Evolutionary conservation across 257 asterid genomes (phyloP), one percentile per base, ranked within the genome.

Genomic region (Nicotiana obtusifolia): DNA sequence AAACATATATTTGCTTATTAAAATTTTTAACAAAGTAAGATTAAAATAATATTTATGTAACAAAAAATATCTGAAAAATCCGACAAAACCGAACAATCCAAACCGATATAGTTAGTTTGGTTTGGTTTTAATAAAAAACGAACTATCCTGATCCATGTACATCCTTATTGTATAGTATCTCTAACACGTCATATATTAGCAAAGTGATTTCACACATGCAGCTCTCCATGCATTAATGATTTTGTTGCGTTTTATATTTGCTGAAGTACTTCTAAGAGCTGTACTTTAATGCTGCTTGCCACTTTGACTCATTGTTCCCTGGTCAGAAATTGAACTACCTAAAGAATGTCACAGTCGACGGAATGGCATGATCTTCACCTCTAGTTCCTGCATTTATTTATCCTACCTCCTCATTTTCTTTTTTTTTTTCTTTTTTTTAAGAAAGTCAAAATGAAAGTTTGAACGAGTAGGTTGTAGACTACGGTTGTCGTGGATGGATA

Each of bases 291-390:
- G 80, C 44, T 24, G 64, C 31, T 49, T 75, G 7, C 61, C 61
- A 47, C 37, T 44, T 47, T 47, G 26, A 14, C 60, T 44, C 59
- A 44, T 44, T 71, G 59, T 44, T 75, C 16, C 44, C 15, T 49
- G 53, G 64, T 75, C 64, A 75, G 52, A 75, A 75, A 49, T 52
- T 75, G 62, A 49, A 37, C 80, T 24, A 26, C 80, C 64, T 49
- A 75, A 75, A 52, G 80, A 49, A 49, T 75, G 44, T 49, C 9
- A 22, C 60, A 73, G 8, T 22, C 33, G 54, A 73, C 24, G 78
- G 11, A 24, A 2, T 47, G 60, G 78, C 79, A 73, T 73, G 26
- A 73, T 22, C 5, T 14, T 47, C 62, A 73, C 79, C 47, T 73
- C 49, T 75, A 49, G 0, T 49, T 75, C 44, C 62, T 71, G 15